Evolutionary conservation across 1,139 yeast genomes (phyloP).

Genomic region (Zygoascus meyerae): DNA sequence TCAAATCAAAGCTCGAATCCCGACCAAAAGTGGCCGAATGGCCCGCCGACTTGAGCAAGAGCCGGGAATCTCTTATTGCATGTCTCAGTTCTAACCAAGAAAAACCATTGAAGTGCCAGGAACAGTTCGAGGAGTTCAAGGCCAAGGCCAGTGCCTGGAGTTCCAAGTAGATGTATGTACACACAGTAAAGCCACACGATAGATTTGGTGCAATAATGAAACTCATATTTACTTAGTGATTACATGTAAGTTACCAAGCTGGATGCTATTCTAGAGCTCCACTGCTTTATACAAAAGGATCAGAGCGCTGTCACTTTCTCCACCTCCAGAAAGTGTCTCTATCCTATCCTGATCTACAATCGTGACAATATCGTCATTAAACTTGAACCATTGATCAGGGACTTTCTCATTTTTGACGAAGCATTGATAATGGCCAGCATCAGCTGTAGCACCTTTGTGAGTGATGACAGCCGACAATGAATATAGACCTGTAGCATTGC

Average conservation of each 20-base stretch:
- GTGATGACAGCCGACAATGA: slow-evolving; percentile 80
- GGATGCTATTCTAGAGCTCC: slow-evolving; percentile 3
- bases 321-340: slow-evolving; percentile 90
- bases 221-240: not conserved
- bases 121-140: slow-evolving; percentile 71
- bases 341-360: slow-evolving; percentile 70
- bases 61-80: slow-evolving; percentile 53
- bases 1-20: slow-evolving; percentile 37
- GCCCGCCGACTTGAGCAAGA: slow-evolving; percentile 36
- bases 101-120: slow-evolving; percentile 82
- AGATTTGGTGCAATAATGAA: slow-evolving; percentile 1
- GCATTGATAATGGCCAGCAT: slow-evolving; percentile 95
- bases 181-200: not conserved
- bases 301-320: slow-evolving; percentile 94
- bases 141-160: slow-evolving; percentile 8
- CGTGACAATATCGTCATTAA: slow-evolving; percentile 89
- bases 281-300: slow-evolving; percentile 76
- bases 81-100: slow-evolving; percentile 69
- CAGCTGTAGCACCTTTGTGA: slow-evolving; percentile 94
- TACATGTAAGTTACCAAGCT: not conserved
- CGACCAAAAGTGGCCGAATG: slow-evolving; percentile 36
- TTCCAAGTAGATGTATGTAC: not conserved
- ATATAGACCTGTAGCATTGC: slow-evolving; percentile 84
- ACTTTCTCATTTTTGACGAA: slow-evolving; percentile 70
- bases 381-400: slow-evolving; percentile 78